Evolutionary conservation across 768 basidiomycete species (phyloP), one percentile per base, ranked within the genome.

Genomic region (Suillus cothurnatus): DNA sequence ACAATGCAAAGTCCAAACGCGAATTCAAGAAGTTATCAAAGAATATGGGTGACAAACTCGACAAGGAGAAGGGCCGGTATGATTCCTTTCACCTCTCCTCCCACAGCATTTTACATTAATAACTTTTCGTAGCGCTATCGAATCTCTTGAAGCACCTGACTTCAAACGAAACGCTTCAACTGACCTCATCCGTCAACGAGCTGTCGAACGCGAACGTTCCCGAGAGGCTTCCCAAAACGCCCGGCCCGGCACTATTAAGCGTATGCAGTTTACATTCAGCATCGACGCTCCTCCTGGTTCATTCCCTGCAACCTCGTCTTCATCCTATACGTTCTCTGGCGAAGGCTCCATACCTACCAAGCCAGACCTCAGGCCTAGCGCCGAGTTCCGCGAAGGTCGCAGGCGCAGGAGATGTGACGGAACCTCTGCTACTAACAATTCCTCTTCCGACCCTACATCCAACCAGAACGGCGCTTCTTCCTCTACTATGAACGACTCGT

Each of bases 261-360:
- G 92, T 53, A 93, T 94, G 92, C 93, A 95, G 70, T 94, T 93
- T 78, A 94, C 92, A 1, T 94, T 94, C 76, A 89, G 90, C 69
- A 83, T 94, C 69, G 93, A 94, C 77, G 88, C 89, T 65, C 89
- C 88, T 21, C 57, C 57, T 9, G 57, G 57, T 26, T 58, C 57
- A 4, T 58, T 58, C 23, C 57, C 57, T 2, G 57, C 57, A 4
- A 39, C 36, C 2, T 58, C 57, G 0, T 65, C 65, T 21, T 65
- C 61, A 53, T 43, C 66, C 52, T 41, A 65, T 61, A 61, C 57
- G 17, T 58, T 58, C 23, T 58, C 57, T 11, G 57, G 57, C 4
- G 57, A 58, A 38, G 38, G 23, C 36, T 65, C 68, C 68, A 71
- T 80, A 19, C 77, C 83, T 19, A 84, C 85, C 71, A 91, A 90